Evolutionary conservation across 306 rosid species (phyloP).

Genomic region (Sicyos edulis): DNA sequence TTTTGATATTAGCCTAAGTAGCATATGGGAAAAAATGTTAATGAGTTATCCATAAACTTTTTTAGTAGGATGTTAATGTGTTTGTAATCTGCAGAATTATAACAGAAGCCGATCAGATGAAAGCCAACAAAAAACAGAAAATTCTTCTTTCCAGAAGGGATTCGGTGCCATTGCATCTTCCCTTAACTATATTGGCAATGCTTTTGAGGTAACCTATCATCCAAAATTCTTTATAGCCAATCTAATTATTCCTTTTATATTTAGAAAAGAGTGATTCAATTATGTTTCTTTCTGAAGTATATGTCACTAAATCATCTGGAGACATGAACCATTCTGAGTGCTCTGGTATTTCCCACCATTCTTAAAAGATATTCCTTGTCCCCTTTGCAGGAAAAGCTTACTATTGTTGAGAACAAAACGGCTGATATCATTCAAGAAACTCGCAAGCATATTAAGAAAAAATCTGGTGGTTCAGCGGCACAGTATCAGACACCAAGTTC

Average conservation of each 20-base stretch:
- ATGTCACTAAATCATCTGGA: background rate
- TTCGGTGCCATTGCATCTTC: slow-evolving; percentile 78
- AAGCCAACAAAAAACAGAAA: slow-evolving; percentile 47
- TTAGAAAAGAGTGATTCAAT: background rate
- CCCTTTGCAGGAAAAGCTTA: slow-evolving; percentile 62
- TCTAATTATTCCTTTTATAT: background rate
- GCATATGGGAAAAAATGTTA: background rate
- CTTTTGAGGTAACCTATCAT: slow-evolving; percentile 59
- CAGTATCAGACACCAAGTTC: slow-evolving; percentile 43
- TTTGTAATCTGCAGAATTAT: slow-evolving; percentile 39
- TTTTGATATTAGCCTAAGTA: slow-evolving; percentile 7
- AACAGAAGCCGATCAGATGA: slow-evolving; percentile 41
- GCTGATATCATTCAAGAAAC: slow-evolving; percentile 88
- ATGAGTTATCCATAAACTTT: background rate
- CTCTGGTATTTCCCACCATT: slow-evolving; percentile 17
- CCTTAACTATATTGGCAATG: slow-evolving; percentile 80
- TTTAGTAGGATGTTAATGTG: slow-evolving; percentile 1
- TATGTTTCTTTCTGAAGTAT: slow-evolving; percentile 13
- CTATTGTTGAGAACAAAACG: slow-evolving; percentile 70
- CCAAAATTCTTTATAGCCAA: background rate
- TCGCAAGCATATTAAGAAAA: slow-evolving; percentile 79
- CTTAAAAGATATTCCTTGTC: background rate
- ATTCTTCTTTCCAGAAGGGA: slow-evolving; percentile 59
- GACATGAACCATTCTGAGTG: background rate
- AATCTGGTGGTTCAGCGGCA: slow-evolving; percentile 37